Base-by-base conservation (phyloP, 176 grass and related monocot genomes). In the Aegilops umbellulata region DNA sequence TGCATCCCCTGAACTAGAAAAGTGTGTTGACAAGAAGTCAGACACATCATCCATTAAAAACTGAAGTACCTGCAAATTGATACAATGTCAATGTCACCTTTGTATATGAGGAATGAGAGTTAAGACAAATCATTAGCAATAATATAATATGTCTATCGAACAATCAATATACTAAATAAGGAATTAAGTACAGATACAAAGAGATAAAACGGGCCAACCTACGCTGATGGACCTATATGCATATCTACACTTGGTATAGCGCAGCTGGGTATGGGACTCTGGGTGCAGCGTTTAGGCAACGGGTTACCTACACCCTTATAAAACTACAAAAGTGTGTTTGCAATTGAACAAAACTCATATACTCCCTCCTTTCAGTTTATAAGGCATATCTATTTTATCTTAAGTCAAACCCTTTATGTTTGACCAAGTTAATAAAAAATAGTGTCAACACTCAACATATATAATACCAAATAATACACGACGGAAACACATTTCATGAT, bases 21-120 rank as follows among this genome's bases (percentile, higher is more conserved):
- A 98, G 92, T 95, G 87, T 83, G 84, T 86, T 88, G 95, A 94
- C 78, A 98, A 89, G 88, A 98, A 98, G 66, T 95, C 95, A 65
- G 91, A 94, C 32, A 98, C 88, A 60, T 98, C 95, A 94, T 98
- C 95, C 93, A 94, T 98, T 85, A 98, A 87, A 89, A 91, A 92
- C 75, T 98, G 95, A 90, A 98, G 73, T 60, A 98, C 91, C 95
- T 95, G 83, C 80, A 92, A 22, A 38, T 67, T 73, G 44, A 85
- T 83, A 68, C 60, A 72, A 87, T 71, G 19, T 8, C 55, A 35
- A 86, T 39, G 57, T 70, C 65, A 71, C 16, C 72, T 82, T 26
- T 69, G 27, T 58, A 31, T 39, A 72, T 60, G 26, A 17, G 16
- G 32, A 83, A 60, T 39, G 66, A 35, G 16, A 60, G 14, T 24